phyloP scores from a whole-genome alignment of 2,329 filamentous ascomycete genomes.

The Pyricularia sp. region DNA sequence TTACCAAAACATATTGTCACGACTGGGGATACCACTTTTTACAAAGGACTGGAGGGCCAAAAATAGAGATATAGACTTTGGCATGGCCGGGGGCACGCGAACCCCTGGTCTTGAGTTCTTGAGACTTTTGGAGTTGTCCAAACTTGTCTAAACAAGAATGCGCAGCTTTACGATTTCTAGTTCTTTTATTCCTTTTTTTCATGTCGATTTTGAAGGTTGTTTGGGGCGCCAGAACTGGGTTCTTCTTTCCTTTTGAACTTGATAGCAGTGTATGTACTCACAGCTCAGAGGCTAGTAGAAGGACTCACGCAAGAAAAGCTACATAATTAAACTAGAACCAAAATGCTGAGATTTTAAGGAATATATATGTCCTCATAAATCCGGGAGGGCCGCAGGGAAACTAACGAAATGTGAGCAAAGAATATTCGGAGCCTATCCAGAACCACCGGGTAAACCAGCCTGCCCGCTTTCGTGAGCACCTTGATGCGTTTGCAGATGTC shows the following conservation, averaged over 20 bases:
- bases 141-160: background rate
- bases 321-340: background rate
- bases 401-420: background rate
- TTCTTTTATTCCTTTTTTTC: background rate
- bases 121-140: background rate
- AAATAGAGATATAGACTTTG: background rate
- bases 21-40: background rate
- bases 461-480: background rate
- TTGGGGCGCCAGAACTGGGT: no score
- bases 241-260: background rate
- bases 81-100: background rate
- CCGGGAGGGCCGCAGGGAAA: background rate
- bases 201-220: no score
- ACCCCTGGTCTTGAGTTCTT: background rate
- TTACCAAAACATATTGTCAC: background rate
- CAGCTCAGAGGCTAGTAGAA: background rate
- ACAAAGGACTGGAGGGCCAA: background rate
- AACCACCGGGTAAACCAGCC: background rate
- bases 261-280: background rate
- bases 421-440: background rate
- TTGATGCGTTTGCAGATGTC: background rate
- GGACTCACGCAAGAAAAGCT: background rate
- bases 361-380: background rate
- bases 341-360: background rate
- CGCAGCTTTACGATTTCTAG: background rate